Conservation (phyloP, 2,329 filamentous ascomycete species). For the Colletotrichum caudatum region DNA sequence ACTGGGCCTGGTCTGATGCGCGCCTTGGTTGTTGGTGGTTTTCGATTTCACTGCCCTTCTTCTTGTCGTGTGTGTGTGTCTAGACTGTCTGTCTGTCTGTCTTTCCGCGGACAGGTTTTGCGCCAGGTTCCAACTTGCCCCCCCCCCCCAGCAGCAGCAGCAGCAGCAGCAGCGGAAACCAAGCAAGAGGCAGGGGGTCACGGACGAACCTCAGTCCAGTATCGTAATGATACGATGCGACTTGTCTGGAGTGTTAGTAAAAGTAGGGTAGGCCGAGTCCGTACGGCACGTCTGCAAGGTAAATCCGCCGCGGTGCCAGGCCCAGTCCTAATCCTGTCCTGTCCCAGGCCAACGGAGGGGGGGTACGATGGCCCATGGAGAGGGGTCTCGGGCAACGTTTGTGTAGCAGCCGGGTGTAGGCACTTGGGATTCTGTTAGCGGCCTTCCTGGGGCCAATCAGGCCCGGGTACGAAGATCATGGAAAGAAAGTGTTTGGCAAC, state of each 20-base stretch:
- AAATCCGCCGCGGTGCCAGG: conserved; percentile 46
- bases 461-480: conserved; percentile 48
- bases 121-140: conserved; percentile 35
- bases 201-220: conserved; percentile 44
- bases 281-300: conserved; percentile 46
- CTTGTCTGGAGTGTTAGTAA: conserved; percentile 42
- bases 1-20: conserved; percentile 12
- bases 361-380: conserved; percentile 24
- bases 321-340: conserved; percentile 39
- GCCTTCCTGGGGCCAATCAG: conserved; percentile 44
- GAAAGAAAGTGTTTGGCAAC: conserved; percentile 49
- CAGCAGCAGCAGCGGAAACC: conserved; percentile 11
- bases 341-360: conserved; percentile 28
- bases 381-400: conserved; percentile 39
- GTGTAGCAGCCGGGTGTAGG: conserved; percentile 39
- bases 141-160: too few relatives aligned
- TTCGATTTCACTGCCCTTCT: conserved; percentile 3
- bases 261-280: conserved; percentile 35
- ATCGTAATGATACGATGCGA: conserved; percentile 44
- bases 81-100: not conserved
- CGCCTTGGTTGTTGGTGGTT: conserved; percentile 9
- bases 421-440: conserved; percentile 43
- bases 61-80: conserved; percentile 8
- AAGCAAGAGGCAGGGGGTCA: conserved; percentile 39
- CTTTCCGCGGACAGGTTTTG: conserved; percentile 23